Base-by-base conservation (phyloP, 169 alveolate genomes). In the Plasmodium inui region DNA sequence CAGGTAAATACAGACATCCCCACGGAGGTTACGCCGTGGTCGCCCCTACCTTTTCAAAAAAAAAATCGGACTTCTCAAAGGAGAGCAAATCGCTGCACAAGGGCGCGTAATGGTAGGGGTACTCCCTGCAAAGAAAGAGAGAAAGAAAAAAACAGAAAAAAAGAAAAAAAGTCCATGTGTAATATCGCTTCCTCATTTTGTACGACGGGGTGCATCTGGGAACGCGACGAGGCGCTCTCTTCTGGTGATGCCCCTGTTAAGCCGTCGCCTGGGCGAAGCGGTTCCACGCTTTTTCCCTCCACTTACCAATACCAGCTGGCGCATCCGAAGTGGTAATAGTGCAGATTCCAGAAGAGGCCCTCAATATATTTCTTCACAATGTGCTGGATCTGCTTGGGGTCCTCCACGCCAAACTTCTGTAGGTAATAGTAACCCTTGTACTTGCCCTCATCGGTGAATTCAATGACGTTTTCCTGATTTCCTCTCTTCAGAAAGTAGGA, bases 251-350 rank as follows among this genome's bases (percentile, higher is more conserved):
- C 55, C 55, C 4, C 55, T 2, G 55, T 44, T 37, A 37, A 2
- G 44, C 44, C 0, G 44, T 3, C 8, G 8, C 44, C 44, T 37
- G 8, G 1, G 44, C 0, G 1, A 37, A 2, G 44, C 44, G 9
- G 44, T 6, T 32, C 3, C 39, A 3, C 39, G 3, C 39, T 37
- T 2, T 1, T 3, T 1, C 99, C 99, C 37, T 9, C 17, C 88
- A 98, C 98, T 96, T 94, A 98, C 99, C 99, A 99, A 73, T 96
- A 95, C 99, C 99, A 99, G 71, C 98, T 96, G 44, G 97, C 98
- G 26, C 98, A 98, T 14, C 99, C 99, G 92, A 97, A 92, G 96
- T 97, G 98, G 94, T 98, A 99, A 84, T 99, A 99, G 71, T 96
- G 95, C 93, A 97, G 96, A 10, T 98, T 99, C 99, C 99, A 99